A percentile compares a stretch with the other conserved stretches of the same genome.
phyloP scores from a whole-genome alignment of 2,329 filamentous ascomycete genomes.

The Pseudocercospora musae region DNA sequence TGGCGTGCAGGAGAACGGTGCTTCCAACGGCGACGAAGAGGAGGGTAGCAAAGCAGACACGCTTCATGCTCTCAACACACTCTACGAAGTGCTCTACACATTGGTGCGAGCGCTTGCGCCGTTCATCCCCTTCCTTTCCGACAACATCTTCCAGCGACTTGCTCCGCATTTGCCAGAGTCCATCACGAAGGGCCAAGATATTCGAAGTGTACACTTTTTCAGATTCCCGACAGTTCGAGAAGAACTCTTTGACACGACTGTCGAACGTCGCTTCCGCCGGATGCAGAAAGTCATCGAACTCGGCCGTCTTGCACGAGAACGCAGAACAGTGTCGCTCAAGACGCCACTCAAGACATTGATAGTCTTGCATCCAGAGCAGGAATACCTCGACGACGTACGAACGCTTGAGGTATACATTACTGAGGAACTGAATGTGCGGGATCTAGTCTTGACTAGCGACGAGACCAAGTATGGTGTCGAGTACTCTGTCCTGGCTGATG shows the following conservation, averaged over 20 bases:
- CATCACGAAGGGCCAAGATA: conserved; percentile 62
- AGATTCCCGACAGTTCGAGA: conserved; percentile 82
- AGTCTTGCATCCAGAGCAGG: conserved; percentile 77
- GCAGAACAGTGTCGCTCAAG: conserved; percentile 80
- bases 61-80: conserved; percentile 82
- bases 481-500: conserved; percentile 86
- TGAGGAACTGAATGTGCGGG: conserved; percentile 87
- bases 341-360: conserved; percentile 85
- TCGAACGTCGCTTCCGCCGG: conserved; percentile 80
- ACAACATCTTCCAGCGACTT: conserved; percentile 86
- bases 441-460: conserved; percentile 78
- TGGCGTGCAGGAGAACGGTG: conserved; percentile 21
- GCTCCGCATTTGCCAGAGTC: conserved; percentile 75
- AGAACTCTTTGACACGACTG: conserved; percentile 79
- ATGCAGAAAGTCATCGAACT: conserved; percentile 98
- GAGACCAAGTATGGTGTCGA: conserved; percentile 90
- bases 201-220: conserved; percentile 88
- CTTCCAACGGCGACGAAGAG: conserved; percentile 47
- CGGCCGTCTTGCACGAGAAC: conserved; percentile 79
- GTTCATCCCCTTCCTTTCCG: conserved; percentile 92
- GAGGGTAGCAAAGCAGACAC: conserved; percentile 76
- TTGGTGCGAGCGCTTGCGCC: conserved; percentile 84
- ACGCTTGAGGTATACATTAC: conserved; percentile 84
- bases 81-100: conserved; percentile 91
- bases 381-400: conserved; percentile 82